Evolutionary conservation across 2,329 filamentous ascomycete genomes (phyloP).

Genomic region (Immersiporthe knoxdaviesiana): DNA sequence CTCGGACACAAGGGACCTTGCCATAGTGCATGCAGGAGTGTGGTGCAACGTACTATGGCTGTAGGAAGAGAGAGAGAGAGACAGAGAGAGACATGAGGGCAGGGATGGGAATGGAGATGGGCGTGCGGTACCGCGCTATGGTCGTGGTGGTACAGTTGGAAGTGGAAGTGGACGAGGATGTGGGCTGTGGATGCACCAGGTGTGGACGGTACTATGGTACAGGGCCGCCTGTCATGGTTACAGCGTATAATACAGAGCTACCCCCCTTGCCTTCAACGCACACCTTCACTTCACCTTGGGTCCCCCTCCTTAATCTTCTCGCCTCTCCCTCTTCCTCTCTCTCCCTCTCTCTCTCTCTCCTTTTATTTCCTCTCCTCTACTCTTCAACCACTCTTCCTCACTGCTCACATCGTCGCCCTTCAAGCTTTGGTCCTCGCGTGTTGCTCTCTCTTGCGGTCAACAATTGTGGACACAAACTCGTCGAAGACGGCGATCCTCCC

Average conservation of each 20-base stretch:
- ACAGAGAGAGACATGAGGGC: background rate
- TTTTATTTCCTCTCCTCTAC: background rate
- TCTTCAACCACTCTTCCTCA: background rate
- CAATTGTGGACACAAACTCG: background rate
- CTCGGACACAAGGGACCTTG: constrained; percentile 28
- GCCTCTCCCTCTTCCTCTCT: constrained; percentile 3
- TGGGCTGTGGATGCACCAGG: background rate
- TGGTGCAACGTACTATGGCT: background rate
- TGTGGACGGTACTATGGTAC: constrained; percentile 1
- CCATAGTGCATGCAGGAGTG: constrained; percentile 8
- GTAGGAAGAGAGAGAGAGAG: background rate
- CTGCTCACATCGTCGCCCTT: background rate
- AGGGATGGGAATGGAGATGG: background rate
- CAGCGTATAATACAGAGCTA: constrained; percentile 26
- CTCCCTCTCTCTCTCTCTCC: background rate
- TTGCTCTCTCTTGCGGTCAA: background rate
- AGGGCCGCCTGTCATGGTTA: background rate
- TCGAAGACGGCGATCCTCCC: constrained; percentile 1
- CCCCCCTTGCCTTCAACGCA: constrained; percentile 14
- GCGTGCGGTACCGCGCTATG: background rate
- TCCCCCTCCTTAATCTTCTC: constrained; percentile 7
- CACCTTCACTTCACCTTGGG: background rate
- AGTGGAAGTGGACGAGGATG: background rate
- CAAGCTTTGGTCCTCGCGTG: too few species aligned
- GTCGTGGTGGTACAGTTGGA: background rate